These are phyloP conservation scores for Melocanna baccifera DNA, from an alignment of 176 grass and related monocot genomes.

Conservation along the genomic window DNA sequence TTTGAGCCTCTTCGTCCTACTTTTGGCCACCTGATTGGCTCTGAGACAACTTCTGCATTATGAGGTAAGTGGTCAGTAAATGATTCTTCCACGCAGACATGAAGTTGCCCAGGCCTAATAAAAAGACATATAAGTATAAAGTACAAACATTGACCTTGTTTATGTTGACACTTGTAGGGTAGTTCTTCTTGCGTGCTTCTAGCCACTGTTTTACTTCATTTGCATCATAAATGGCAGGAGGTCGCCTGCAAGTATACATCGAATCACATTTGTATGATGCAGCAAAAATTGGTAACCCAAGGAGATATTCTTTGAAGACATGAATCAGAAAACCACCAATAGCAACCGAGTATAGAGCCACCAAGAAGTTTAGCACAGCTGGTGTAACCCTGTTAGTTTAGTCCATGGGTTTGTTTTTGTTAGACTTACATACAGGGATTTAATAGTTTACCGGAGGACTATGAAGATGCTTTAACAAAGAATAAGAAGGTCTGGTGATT, in stretches of 20 bases:
- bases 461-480: background rate
- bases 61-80: conserved; percentile 24
- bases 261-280: background rate
- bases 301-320: background rate
- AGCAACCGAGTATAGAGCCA: background rate
- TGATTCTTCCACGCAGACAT: conserved; percentile 9
- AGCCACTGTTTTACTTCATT: conserved; percentile 87
- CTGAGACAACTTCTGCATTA: conserved; percentile 62
- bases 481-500: background rate
- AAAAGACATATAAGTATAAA: background rate
- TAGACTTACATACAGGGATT: background rate
- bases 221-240: conserved; percentile 55
- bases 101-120: background rate
- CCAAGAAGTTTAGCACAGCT: background rate
- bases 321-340: background rate
- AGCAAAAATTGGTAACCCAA: background rate
- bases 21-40: conserved; percentile 24
- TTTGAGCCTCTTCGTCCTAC: conserved; percentile 52
- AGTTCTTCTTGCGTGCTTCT: conserved; percentile 83
- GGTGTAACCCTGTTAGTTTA: background rate
- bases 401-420: background rate
- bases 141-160: conserved; percentile 55
- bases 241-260: conserved; percentile 41
- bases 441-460: background rate
- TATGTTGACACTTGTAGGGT: conserved; percentile 60